A percentile compares a stretch with the other conserved stretches of the same genome.
Conservation (phyloP, 495 filamentous ascomycete species). For the Cercophora sp. region DNA sequence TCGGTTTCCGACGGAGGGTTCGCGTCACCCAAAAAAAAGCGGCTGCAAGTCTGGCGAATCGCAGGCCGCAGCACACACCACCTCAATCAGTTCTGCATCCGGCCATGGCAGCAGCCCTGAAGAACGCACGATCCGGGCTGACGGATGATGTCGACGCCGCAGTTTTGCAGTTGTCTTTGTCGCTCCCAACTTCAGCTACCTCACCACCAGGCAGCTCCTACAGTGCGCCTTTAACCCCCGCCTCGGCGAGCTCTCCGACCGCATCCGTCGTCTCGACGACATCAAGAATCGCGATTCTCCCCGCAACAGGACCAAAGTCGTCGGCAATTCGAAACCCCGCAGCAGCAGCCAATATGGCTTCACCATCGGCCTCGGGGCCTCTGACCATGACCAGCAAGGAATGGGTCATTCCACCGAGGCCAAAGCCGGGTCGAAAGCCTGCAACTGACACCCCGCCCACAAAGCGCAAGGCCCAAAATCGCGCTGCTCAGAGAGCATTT, state of each 20-base stretch:
- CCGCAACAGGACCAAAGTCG: constrained; percentile 22
- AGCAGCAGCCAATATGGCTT: constrained; percentile 24
- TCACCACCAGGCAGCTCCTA: constrained; percentile 11
- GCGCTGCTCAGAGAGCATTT: constrained; percentile 87
- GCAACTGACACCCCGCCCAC: constrained; percentile 87
- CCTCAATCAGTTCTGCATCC: background rate
- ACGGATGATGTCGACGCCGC: background rate
- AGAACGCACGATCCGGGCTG: too few relatives aligned
- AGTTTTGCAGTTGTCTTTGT: constrained; percentile 1
- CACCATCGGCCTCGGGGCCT: constrained; percentile 19
- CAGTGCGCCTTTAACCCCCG: constrained; percentile 24
- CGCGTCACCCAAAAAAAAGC: constrained; percentile 11
- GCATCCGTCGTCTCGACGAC: constrained; percentile 10
- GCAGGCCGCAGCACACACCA: background rate
- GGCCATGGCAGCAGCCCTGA: constrained; percentile 14
- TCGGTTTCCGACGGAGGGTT: constrained; percentile 13
- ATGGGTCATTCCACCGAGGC: constrained; percentile 84
- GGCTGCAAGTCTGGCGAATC: constrained; percentile 13
- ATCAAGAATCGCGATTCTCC: constrained; percentile 28
- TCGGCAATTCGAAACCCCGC: constrained; percentile 12
- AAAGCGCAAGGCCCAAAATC: constrained; percentile 89
- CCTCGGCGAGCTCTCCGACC: constrained; percentile 25
- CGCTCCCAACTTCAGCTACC: constrained; percentile 16
- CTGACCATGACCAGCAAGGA: constrained; percentile 68
- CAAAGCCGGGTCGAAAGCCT: constrained; percentile 91